These are phyloP conservation scores for Hondaea fermentalgiana DNA, from an alignment of 108 stramenopile species.

Conservation along the genomic window DNA sequence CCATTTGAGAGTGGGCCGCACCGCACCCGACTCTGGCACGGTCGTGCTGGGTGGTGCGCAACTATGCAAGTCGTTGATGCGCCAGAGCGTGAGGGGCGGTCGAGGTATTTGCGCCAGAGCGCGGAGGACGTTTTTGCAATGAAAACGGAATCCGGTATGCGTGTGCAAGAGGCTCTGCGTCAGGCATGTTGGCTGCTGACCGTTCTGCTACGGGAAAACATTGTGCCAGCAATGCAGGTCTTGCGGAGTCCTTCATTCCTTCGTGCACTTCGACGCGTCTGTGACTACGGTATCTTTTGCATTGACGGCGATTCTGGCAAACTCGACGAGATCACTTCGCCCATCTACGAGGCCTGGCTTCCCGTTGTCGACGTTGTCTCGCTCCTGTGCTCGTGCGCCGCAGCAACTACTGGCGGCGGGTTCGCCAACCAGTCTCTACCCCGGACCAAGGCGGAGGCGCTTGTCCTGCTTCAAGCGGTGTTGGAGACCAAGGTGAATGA, in stretches of 20 bases:
- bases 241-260: neutral
- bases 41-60: constrained; percentile 3
- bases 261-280: neutral
- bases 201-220: neutral
- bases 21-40: neutral
- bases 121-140: neutral
- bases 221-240: neutral
- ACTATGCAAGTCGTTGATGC: neutral
- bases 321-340: neutral
- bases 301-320: neutral
- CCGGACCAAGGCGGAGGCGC: neutral
- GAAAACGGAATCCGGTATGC: neutral
- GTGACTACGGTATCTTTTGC: neutral
- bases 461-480: neutral
- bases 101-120: neutral
- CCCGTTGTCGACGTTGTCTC: neutral
- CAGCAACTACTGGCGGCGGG: neutral
- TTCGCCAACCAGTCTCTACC: neutral
- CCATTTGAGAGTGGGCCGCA: neutral
- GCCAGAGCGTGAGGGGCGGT: neutral
- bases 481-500: neutral
- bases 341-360: neutral
- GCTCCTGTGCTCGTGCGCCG: neutral
- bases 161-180: neutral
- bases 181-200: constrained; percentile 5